Conservation (phyloP, 202 grass and related monocot species). For the Hordeum pubiflorum region DNA sequence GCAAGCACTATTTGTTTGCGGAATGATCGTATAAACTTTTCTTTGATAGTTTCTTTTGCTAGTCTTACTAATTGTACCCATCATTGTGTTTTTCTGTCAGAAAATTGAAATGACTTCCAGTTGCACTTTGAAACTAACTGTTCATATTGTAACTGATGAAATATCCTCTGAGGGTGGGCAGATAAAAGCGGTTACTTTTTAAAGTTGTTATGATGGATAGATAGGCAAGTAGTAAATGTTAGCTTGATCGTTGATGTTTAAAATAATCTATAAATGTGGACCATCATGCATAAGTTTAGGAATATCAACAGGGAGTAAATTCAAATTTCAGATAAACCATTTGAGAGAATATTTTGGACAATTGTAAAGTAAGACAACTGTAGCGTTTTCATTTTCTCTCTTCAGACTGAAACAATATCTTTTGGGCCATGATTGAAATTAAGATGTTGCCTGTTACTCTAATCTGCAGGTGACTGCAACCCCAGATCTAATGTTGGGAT, state of each 20-base stretch:
- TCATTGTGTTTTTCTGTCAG: background rate
- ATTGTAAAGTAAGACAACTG: background rate
- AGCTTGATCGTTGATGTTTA: background rate
- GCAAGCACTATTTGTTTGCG: background rate
- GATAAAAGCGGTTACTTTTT: background rate
- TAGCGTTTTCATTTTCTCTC: background rate
- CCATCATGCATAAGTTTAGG: conserved; percentile 9
- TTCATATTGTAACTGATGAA: background rate
- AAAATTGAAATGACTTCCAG: conserved; percentile 6
- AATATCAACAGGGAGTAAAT: background rate
- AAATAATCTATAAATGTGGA: background rate
- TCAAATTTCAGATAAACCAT: background rate
- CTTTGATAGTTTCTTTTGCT: background rate
- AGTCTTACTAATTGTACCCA: conserved; percentile 3
- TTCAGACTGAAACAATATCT: background rate
- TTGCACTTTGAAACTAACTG: background rate
- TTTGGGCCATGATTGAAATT: background rate
- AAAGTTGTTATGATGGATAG: background rate
- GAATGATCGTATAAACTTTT: background rate
- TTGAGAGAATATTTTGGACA: background rate
- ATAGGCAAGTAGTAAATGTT: conserved; percentile 1
- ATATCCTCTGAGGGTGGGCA: background rate
- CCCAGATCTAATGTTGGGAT: conserved; percentile 93
- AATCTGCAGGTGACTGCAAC: conserved; percentile 79
- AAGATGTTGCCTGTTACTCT: conserved; percentile 7